Conservation (phyloP, 1,284 basidiomycete species). For the Gymnopus androsaceus region DNA sequence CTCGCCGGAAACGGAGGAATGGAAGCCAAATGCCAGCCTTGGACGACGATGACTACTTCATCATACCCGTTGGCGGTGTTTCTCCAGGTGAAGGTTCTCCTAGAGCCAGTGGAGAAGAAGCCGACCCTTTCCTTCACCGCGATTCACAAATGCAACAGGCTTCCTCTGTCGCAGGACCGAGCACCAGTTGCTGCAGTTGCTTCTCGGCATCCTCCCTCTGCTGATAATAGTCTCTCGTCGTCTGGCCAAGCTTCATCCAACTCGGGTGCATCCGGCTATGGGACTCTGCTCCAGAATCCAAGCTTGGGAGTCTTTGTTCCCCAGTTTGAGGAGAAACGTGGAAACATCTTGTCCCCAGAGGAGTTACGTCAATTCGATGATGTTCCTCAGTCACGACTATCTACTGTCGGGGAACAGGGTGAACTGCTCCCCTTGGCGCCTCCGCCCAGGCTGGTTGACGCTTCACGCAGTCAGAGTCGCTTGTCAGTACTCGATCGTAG, state of each 20-base stretch:
- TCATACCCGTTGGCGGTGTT: constrained; percentile 42
- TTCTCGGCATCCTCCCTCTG: constrained; percentile 20
- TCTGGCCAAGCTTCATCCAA: constrained; percentile 21
- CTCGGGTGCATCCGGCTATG: constrained; percentile 40
- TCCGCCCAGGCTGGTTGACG: constrained; percentile 37
- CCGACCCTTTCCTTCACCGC: constrained; percentile 57
- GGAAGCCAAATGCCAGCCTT: constrained; percentile 33
- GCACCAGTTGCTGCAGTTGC: too few relatives aligned
- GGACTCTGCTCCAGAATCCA: constrained; percentile 36
- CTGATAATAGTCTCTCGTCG: constrained; percentile 32
- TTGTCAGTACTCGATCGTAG: constrained; percentile 27
- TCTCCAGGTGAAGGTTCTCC: constrained; percentile 64
- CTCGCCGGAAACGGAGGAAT: constrained; percentile 34
- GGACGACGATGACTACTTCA: constrained; percentile 57
- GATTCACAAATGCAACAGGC: constrained; percentile 23
- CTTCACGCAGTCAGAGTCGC: constrained; percentile 21
- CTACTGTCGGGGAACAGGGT: constrained; percentile 27
- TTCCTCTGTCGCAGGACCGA: constrained; percentile 21
- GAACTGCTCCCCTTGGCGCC: constrained; percentile 29
- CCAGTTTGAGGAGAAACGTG: constrained; percentile 11
- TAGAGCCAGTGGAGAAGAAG: constrained; percentile 65
- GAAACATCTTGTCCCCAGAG: constrained; percentile 35
- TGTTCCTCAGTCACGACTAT: constrained; percentile 3
- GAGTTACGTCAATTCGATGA: constrained; percentile 38
- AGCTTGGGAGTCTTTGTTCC: constrained; percentile 23